These are phyloP conservation scores for Trichoderma guizhouense DNA, from an alignment of 2,329 filamentous ascomycete species.

Conservation along the genomic window DNA sequence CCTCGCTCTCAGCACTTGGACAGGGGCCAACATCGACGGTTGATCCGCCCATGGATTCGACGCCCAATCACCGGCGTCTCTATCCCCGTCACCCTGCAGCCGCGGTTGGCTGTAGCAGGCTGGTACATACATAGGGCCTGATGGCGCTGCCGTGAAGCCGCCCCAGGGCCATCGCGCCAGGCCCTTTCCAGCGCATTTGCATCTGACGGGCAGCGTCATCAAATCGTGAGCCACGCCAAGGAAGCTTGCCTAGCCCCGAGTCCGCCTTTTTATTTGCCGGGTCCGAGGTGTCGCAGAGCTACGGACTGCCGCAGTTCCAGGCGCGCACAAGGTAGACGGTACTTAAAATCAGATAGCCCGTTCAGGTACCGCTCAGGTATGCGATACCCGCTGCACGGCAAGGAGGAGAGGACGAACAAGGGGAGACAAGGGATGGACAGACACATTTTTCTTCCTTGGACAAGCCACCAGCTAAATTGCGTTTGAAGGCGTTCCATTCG, in stretches of 20 bases:
- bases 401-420: not conserved
- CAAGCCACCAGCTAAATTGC: constrained; percentile 7
- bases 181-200: not conserved
- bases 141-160: constrained; percentile 9
- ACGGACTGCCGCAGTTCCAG: not conserved
- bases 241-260: not conserved
- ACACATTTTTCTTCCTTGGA: not conserved
- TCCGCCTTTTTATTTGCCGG: not conserved
- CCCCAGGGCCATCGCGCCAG: not conserved
- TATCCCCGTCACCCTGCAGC: not conserved
- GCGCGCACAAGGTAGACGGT: not conserved
- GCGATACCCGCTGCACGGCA: not conserved
- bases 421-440: not conserved
- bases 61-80: not conserved
- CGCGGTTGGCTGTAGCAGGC: not conserved
- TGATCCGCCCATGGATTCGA: not conserved
- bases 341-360: not conserved
- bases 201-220: constrained; percentile 9
- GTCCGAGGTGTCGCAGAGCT: not conserved
- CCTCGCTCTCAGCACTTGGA: not conserved
- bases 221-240: not conserved
- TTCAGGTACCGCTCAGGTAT: not conserved
- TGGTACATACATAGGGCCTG: not conserved
- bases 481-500: not conserved
- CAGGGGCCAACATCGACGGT: not conserved